Evolutionary conservation across 352 stramenopile genomes (phyloP), one percentile per base, ranked within the genome.

Genomic region (Phytophthora sp.): DNA sequence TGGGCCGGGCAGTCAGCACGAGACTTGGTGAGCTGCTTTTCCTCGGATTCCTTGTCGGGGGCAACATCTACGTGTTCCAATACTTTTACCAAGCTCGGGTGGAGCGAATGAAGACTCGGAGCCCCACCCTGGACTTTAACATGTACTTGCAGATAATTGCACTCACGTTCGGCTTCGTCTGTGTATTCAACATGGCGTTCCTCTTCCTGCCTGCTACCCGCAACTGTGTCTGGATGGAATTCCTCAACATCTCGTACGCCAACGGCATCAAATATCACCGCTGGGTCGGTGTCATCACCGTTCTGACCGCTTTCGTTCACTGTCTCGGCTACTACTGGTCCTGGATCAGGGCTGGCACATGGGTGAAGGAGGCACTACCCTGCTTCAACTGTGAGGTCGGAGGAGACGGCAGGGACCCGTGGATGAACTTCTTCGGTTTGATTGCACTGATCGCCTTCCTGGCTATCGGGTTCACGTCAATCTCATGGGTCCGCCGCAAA

Each of bases 171-270:
- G 73, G 70, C 43, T 82, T 72, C 46, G 66, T 58, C 12, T 75
- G 69, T 26, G 20, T 84, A 1, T 84, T 58, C 64, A 85, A 85
- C 64, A 64, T 85, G 67, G 67, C 67, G 1, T 85, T 85, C 53
- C 56, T 87, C 2, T 80, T 82, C 38, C 50, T 87, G 0, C 74
- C 68, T 3, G 61, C 62, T 0, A 85, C 75, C 8, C 60, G 73
- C 2, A 80, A 85, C 39, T 71, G 76, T 43, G 73, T 71, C 4
- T 87, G 77, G 77, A 84, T 85, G 72, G 73, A 85, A 26, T 80
- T 82, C 12, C 62, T 87, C 63, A 81, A 79, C 38, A 77, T 85
- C 24, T 84, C 76, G 38, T 85, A 79, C 56, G 70, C 76, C 0
- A 82, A 83, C 32, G 74, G 54, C 0, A 62, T 87, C 37, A 82